Conservation (phyloP, 345 rosid genomes). For the Aegle marmelos region DNA sequence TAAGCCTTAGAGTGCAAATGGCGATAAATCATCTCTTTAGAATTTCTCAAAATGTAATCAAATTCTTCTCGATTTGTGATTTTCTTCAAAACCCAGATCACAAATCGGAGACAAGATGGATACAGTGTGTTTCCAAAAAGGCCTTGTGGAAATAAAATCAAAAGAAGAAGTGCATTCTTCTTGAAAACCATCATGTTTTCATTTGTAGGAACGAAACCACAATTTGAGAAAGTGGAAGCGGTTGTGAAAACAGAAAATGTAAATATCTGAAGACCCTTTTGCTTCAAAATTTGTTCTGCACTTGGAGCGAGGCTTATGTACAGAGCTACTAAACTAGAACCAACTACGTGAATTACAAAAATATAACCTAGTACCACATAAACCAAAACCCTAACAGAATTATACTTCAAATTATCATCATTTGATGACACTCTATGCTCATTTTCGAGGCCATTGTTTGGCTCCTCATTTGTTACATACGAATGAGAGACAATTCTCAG, state of each 20-base stretch:
- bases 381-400: conserved; percentile 18
- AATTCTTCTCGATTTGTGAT: conserved; percentile 6
- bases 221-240: conserved; percentile 40
- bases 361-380: conserved; percentile 34
- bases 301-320: conserved; percentile 23
- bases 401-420: neutral
- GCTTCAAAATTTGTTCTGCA: conserved; percentile 27
- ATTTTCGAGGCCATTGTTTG: no score
- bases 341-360: conserved; percentile 17
- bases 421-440: no score
- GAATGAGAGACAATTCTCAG: no score
- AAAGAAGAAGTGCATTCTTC: neutral
- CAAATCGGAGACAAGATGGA: conserved; percentile 13
- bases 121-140: conserved; percentile 15
- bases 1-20: conserved; percentile 17
- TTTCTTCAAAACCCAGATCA: conserved; percentile 28
- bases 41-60: conserved; percentile 16
- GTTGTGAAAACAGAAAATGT: conserved; percentile 46
- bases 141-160: neutral
- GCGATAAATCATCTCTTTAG: conserved; percentile 5
- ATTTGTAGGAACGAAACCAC: conserved; percentile 56
- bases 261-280: conserved; percentile 22
- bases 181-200: conserved; percentile 50
- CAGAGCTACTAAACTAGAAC: conserved; percentile 18
- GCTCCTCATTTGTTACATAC: no score